Evolutionary conservation across 495 filamentous ascomycete genomes (phyloP).

Genomic region (Polyplosphaeria fusca): DNA sequence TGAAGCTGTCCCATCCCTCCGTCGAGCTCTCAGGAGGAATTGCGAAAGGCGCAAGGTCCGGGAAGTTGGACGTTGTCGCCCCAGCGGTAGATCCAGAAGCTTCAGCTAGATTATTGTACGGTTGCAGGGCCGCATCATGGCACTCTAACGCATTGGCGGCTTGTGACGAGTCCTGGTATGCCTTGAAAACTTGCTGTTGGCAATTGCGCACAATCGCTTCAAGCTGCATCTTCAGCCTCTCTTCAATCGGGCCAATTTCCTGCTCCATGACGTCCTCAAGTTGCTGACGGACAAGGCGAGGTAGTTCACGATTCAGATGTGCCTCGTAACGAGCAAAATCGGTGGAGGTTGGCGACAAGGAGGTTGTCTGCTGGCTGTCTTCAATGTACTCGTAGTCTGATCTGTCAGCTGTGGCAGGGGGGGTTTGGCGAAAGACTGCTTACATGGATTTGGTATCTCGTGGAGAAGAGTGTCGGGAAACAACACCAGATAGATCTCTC

Average conservation of each 20-base stretch:
- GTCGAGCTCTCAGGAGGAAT: neutral
- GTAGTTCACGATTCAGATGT: neutral
- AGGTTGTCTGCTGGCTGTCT: neutral
- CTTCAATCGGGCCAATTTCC: neutral
- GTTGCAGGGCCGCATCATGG: neutral
- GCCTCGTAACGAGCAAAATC: neutral
- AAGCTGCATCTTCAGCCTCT: neutral
- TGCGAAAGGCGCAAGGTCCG: neutral
- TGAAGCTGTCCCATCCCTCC: neutral
- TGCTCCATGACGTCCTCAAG: neutral
- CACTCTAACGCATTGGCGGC: neutral
- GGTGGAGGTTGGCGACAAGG: neutral
- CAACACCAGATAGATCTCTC: neutral
- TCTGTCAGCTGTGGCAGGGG: neutral
- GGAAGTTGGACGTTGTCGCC: neutral
- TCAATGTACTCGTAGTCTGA: neutral
- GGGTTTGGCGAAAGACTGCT: neutral
- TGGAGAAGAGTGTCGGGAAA: neutral
- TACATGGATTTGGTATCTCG: neutral
- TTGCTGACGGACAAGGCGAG: neutral
- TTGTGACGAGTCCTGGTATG: neutral
- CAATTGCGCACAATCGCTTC: neutral
- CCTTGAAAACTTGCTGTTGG: neutral
- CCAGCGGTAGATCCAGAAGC: neutral
- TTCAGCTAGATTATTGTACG: neutral